phyloP scores from a whole-genome alignment of 2,329 filamentous ascomycete species.

The Corinectria fuckeliana region DNA sequence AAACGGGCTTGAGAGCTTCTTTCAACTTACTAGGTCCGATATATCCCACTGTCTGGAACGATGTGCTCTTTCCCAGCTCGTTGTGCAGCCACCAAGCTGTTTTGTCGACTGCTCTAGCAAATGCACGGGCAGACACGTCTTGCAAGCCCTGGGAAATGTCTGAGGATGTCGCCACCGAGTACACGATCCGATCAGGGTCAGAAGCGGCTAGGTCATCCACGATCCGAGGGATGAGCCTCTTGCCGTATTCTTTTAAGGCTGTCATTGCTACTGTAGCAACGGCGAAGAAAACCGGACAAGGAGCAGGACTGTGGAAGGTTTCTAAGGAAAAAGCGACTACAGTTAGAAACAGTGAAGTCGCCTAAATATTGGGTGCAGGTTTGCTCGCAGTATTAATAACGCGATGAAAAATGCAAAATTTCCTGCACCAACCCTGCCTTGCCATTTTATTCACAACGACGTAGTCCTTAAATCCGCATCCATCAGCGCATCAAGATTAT shows the following conservation, averaged over 20 bases:
- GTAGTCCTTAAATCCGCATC: no score
- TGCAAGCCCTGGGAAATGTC: conserved; percentile 26
- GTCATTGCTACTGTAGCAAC: neutral
- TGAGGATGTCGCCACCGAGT: conserved; percentile 29
- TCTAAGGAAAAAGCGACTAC: no score
- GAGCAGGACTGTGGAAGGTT: no score
- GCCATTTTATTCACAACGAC: no score
- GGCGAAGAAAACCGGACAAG: neutral
- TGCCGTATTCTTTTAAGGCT: conserved; percentile 20
- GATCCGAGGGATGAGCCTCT: conserved; percentile 38
- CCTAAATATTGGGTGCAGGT: no score
- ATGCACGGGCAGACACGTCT: conserved; percentile 34
- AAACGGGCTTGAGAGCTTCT: neutral
- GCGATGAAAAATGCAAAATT: no score
- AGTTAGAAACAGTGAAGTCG: no score
- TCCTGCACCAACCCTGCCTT: no score
- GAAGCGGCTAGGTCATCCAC: conserved; percentile 34
- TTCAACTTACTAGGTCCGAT: conserved; percentile 43
- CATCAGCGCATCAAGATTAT: no score
- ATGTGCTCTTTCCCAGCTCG: conserved; percentile 25
- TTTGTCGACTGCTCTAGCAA: conserved; percentile 39
- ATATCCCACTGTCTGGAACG: conserved; percentile 36
- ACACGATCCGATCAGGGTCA: conserved; percentile 36
- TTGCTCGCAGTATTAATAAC: no score
- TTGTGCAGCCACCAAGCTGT: conserved; percentile 41